These are phyloP conservation scores for Porogramme epimiltina DNA, from an alignment of 1,284 basidiomycete species.

Conservation along the genomic window DNA sequence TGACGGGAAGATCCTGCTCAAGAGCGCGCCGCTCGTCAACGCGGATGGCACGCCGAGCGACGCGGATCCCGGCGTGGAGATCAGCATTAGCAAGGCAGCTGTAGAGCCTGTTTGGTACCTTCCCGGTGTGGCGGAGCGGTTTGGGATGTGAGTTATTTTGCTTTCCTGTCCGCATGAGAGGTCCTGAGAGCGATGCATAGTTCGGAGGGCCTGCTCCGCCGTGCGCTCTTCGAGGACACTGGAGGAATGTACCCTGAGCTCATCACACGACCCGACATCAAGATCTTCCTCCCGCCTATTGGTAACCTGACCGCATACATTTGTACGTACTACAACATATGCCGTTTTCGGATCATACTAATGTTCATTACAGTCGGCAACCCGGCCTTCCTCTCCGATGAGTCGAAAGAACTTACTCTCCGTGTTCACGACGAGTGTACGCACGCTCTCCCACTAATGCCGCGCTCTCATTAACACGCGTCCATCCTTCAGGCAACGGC, in stretches of 20 bases:
- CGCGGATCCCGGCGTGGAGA: slow-evolving; percentile 83
- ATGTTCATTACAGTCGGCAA: slow-evolving; percentile 62
- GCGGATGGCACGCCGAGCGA: slow-evolving; percentile 60
- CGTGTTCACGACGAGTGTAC: slow-evolving; percentile 94
- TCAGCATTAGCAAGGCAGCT: slow-evolving; percentile 85
- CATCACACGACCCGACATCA: slow-evolving; percentile 93
- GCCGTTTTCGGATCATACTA: too few species aligned
- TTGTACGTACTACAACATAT: slow-evolving; percentile 47
- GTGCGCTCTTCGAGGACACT: slow-evolving; percentile 92
- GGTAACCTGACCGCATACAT: slow-evolving; percentile 93
- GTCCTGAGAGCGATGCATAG: slow-evolving; percentile 37
- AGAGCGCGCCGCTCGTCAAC: slow-evolving; percentile 59
- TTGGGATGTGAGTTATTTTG: slow-evolving; percentile 70
- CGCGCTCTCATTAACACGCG: too few species aligned
- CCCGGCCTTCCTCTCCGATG: slow-evolving; percentile 78
- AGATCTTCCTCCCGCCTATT: slow-evolving; percentile 94
- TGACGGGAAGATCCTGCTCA: slow-evolving; percentile 85
- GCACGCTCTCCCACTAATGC: slow-evolving; percentile 27
- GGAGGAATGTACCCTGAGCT: slow-evolving; percentile 98
- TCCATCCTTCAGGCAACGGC: slow-evolving; percentile 59
- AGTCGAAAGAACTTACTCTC: slow-evolving; percentile 85
- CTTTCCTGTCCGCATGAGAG: not conserved
- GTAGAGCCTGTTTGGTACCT: slow-evolving; percentile 95
- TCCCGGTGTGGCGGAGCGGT: slow-evolving; percentile 89
- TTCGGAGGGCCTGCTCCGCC: slow-evolving; percentile 81